Percentiles rank a stretch among this genome's conserved stretches.
Conservation (phyloP, 345 rosid genomes). For the Arabis alpina region DNA sequence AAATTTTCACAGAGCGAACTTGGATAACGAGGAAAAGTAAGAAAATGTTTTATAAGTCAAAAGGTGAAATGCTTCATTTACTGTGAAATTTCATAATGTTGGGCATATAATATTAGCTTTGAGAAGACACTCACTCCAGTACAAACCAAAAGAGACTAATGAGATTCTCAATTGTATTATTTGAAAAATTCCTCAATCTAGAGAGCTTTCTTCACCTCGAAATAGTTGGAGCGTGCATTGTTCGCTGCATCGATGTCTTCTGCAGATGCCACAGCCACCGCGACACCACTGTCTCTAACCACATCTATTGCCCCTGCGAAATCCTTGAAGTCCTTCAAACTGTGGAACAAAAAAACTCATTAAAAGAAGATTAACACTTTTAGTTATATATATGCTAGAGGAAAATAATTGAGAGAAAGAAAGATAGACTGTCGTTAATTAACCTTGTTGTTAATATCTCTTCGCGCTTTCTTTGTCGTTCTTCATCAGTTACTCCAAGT, state of each 20-base stretch:
- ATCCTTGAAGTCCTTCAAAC: conserved; percentile 81
- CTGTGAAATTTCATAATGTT: conserved; percentile 6
- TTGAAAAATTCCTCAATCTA: conserved; percentile 10
- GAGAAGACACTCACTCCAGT: background rate
- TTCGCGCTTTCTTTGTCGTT: conserved; percentile 77
- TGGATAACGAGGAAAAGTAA: background rate
- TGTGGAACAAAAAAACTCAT: conserved; percentile 30
- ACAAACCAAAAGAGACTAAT: background rate
- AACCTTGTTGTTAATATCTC: conserved; percentile 94
- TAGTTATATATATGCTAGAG: background rate
- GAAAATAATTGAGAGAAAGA: no score
- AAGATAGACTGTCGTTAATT: conserved; percentile 16
- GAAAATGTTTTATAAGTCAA: background rate
- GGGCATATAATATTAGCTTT: background rate
- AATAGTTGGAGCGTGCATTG: conserved; percentile 59
- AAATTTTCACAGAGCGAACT: background rate
- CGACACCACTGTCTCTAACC: conserved; percentile 66
- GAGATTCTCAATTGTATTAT: background rate
- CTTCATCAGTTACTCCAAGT: conserved; percentile 80
- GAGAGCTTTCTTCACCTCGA: conserved; percentile 71
- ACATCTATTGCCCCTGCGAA: conserved; percentile 76
- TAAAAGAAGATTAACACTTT: background rate
- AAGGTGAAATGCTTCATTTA: conserved; percentile 25
- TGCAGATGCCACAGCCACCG: conserved; percentile 77
- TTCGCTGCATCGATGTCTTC: conserved; percentile 79